These are phyloP conservation scores for Rehmannia glutinosa DNA, from an alignment of 257 asterid genomes.

Conservation along the genomic window DNA sequence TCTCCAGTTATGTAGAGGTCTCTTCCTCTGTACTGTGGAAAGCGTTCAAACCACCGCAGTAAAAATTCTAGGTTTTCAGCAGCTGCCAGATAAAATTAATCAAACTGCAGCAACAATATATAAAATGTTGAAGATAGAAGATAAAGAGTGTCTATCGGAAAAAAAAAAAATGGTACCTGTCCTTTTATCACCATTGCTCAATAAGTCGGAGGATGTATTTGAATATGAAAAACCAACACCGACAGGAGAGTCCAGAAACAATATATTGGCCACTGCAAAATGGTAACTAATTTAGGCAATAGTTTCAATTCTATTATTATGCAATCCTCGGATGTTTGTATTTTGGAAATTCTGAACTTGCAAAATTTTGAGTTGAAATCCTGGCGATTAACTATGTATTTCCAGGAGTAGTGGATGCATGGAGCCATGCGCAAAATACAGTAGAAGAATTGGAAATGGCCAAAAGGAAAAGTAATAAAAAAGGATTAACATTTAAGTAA, in stretches of 20 bases:
- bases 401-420: too few species aligned
- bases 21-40: slow-evolving; percentile 77
- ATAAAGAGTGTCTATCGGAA: background rate
- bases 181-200: slow-evolving; percentile 72
- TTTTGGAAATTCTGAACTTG: too few species aligned
- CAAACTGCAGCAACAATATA: slow-evolving; percentile 13
- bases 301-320: too few species aligned
- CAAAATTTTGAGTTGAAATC: too few species aligned
- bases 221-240: slow-evolving; percentile 96
- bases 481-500: too few species aligned
- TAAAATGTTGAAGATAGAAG: background rate
- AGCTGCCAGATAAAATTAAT: slow-evolving; percentile 49
- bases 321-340: too few species aligned
- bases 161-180: slow-evolving; percentile 50
- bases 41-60: slow-evolving; percentile 74
- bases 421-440: too few species aligned
- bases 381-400: too few species aligned
- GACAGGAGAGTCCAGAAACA: slow-evolving; percentile 88
- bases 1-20: slow-evolving; percentile 85
- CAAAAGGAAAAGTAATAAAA: too few species aligned
- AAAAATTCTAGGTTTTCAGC: slow-evolving; percentile 68
- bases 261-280: slow-evolving; percentile 73
- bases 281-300: too few species aligned
- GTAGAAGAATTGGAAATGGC: too few species aligned
- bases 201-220: slow-evolving; percentile 68